phyloP scores from a whole-genome alignment of 306 rosid species.

The Cicer judaicum region DNA sequence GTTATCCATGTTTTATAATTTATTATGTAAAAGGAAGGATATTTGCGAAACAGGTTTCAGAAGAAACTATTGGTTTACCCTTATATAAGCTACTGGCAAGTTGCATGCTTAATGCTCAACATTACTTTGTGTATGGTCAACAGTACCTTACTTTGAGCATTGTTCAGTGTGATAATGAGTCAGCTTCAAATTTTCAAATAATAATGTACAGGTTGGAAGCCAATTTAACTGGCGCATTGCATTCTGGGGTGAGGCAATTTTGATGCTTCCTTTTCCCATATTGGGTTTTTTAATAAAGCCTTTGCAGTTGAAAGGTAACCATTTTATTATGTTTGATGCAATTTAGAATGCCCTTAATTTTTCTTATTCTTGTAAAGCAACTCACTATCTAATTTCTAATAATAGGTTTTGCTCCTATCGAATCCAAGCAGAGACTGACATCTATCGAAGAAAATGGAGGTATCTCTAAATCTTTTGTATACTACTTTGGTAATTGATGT shows the following conservation, averaged over 20 bases:
- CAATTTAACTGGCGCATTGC: slow-evolving; percentile 80
- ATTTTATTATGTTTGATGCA: slow-evolving; percentile 36
- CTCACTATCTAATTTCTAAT: slow-evolving; percentile 38
- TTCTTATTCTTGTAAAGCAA: slow-evolving; percentile 12
- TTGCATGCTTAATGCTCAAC: slow-evolving; percentile 19
- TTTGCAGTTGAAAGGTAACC: slow-evolving; percentile 73
- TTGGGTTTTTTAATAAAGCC: slow-evolving; percentile 83
- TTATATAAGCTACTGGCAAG: slow-evolving; percentile 28
- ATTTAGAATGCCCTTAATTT: slow-evolving; percentile 35
- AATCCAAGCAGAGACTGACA: slow-evolving; percentile 50
- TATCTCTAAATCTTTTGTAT: slow-evolving; percentile 42
- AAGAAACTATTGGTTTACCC: slow-evolving; percentile 20
- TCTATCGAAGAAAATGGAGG: slow-evolving; percentile 65
- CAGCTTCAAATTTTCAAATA: slow-evolving; percentile 33
- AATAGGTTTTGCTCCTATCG: slow-evolving; percentile 67
- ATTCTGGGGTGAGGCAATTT: slow-evolving; percentile 79
- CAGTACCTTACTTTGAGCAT: slow-evolving; percentile 21
- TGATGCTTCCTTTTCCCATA: slow-evolving; percentile 93
- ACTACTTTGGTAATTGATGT: slow-evolving; percentile 33
- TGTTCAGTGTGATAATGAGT: slow-evolving; percentile 30
- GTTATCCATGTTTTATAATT: slow-evolving; percentile 14
- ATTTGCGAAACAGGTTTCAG: slow-evolving; percentile 1
- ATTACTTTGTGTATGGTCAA: background rate
- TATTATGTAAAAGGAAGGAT: slow-evolving; percentile 16
- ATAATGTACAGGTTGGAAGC: slow-evolving; percentile 71